Evolutionary conservation across 2,329 filamentous ascomycete species (phyloP).

Genomic region (Alternaria novae-zelandiae): DNA sequence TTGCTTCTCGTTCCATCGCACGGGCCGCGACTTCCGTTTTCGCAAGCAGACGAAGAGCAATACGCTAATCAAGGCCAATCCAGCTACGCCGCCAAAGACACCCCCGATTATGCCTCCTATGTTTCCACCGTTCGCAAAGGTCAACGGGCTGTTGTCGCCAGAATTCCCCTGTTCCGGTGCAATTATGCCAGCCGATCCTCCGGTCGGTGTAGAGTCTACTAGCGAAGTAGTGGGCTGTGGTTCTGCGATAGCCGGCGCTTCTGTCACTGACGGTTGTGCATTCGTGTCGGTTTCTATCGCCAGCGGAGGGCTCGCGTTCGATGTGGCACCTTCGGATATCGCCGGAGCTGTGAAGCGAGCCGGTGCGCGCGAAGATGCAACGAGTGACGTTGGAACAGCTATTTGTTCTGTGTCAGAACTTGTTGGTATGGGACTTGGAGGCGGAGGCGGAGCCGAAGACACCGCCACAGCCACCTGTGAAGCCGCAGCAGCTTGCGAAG

Average conservation of each 20-base stretch:
- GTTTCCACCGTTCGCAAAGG: conserved; percentile 29
- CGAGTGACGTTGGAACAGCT: conserved; percentile 32
- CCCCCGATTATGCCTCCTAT: conserved; percentile 44
- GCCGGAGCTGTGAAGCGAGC: conserved; percentile 15
- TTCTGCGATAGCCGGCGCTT: conserved; percentile 16
- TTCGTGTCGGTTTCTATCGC: conserved; percentile 15
- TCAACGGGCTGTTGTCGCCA: conserved; percentile 21
- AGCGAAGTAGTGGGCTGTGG: conserved; percentile 26
- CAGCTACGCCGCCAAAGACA: conserved; percentile 44
- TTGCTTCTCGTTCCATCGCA: conserved; percentile 26
- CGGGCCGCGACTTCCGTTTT: conserved; percentile 35
- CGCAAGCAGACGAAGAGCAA: conserved; percentile 44
- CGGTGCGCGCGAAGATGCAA: conserved; percentile 6
- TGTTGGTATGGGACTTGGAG: conserved; percentile 29
- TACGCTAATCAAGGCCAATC: conserved; percentile 37
- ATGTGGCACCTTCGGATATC: conserved; percentile 20
- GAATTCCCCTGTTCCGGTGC: conserved; percentile 29
- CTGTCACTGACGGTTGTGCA: conserved; percentile 14
- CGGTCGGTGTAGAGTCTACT: conserved; percentile 20
- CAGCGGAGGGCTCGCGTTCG: conserved; percentile 17
- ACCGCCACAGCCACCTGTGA: conserved; percentile 13
- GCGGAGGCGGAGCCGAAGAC: conserved; percentile 17
- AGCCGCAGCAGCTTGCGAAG: conserved; percentile 6
- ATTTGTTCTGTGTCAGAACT: conserved; percentile 38
- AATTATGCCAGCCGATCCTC: conserved; percentile 38